Conservation (phyloP, 345 rosid species). For the Arabidopsis suecica region DNA sequence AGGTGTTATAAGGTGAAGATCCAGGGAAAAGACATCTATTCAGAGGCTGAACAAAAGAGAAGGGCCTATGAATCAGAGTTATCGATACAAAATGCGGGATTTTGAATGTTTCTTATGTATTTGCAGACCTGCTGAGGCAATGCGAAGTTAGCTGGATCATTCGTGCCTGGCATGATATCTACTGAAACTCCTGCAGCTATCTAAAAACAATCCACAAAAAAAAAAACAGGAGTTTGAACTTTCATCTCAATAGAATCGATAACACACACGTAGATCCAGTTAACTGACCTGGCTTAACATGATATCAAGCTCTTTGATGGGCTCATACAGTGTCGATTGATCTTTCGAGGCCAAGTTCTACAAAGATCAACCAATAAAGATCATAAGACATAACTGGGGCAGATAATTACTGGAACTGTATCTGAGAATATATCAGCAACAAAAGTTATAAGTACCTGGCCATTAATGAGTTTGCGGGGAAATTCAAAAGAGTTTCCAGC, state of each 20-base stretch:
- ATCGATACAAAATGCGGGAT: not conserved
- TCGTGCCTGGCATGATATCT: constrained; percentile 94
- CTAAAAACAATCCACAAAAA: constrained; percentile 50
- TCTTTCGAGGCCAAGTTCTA: constrained; percentile 87
- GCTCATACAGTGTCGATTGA: constrained; percentile 76
- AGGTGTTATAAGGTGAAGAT: constrained; percentile 82
- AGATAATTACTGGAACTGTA: not conserved
- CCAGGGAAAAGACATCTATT: constrained; percentile 93
- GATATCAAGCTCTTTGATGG: constrained; percentile 85
- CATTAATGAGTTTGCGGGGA: constrained; percentile 68
- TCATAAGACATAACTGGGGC: constrained; percentile 14
- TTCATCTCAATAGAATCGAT: constrained; percentile 10
- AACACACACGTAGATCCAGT: constrained; percentile 8
- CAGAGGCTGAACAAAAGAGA: constrained; percentile 66
- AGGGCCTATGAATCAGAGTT: constrained; percentile 27
- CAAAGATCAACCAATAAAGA: constrained; percentile 38
- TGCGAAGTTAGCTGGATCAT: constrained; percentile 92
- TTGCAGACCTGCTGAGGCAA: constrained; percentile 90
- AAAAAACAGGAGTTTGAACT: not conserved
- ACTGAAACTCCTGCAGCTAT: constrained; percentile 87
- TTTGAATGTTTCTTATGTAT: not conserved
- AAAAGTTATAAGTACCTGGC: constrained; percentile 60
- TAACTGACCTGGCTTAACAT: constrained; percentile 75
- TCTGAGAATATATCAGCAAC: not conserved
- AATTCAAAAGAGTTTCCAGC: constrained; percentile 95